Conservation (phyloP, 768 basidiomycete species). For the Tephrocybe sp. region DNA sequence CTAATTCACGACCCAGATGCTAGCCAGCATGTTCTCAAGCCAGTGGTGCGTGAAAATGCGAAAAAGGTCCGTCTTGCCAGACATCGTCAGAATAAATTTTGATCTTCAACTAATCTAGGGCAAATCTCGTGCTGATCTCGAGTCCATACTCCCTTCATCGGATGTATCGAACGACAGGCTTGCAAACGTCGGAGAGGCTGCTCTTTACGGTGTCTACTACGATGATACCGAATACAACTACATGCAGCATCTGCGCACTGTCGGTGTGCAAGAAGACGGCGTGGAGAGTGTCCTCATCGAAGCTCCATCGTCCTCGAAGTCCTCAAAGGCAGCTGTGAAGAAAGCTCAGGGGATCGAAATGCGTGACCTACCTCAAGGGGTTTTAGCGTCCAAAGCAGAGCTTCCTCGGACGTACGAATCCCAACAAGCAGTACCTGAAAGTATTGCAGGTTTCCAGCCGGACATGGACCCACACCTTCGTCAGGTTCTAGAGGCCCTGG, state of each 20-base stretch:
- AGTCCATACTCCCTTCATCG: slow-evolving; percentile 49
- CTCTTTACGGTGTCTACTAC: slow-evolving; percentile 87
- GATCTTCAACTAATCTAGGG: slow-evolving; percentile 47
- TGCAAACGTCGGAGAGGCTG: slow-evolving; percentile 80
- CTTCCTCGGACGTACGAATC: slow-evolving; percentile 75
- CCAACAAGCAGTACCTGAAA: slow-evolving; percentile 76
- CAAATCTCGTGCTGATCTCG: slow-evolving; percentile 81
- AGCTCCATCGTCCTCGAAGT: slow-evolving; percentile 50
- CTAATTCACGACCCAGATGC: slow-evolving; percentile 93
- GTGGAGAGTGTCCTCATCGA: slow-evolving; percentile 82
- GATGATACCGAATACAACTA: slow-evolving; percentile 98
- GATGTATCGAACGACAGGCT: slow-evolving; percentile 47
- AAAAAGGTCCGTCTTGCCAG: slow-evolving; percentile 50
- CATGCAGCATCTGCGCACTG: slow-evolving; percentile 89
- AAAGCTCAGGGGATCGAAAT: slow-evolving; percentile 37
- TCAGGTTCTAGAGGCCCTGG: slow-evolving; percentile 90
- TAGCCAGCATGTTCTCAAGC: slow-evolving; percentile 85
- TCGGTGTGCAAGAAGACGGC: slow-evolving; percentile 77
- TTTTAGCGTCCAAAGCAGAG: slow-evolving; percentile 70
- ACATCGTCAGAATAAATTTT: slow-evolving; percentile 14
- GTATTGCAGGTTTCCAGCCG: slow-evolving; percentile 87
- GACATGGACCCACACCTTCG: slow-evolving; percentile 96
- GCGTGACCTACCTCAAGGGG: slow-evolving; percentile 65
- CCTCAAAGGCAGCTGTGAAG: slow-evolving; percentile 31
- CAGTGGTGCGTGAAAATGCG: slow-evolving; percentile 69